phyloP scores from a whole-genome alignment of 2,329 filamentous ascomycete genomes.

The Fonsecaea multimorphosa region DNA sequence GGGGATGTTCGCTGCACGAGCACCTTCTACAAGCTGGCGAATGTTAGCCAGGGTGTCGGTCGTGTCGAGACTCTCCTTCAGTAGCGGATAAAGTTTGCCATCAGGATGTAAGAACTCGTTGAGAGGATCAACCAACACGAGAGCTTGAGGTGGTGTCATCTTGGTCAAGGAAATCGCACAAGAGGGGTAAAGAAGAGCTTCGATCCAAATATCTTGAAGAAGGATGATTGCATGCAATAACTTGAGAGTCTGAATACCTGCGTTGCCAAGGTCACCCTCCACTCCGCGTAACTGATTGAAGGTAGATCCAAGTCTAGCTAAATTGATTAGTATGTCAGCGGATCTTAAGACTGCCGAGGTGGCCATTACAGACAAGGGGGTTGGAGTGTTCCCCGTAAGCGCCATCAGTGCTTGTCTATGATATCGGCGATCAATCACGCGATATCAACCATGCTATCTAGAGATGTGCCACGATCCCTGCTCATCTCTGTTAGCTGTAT shows the following conservation, averaged over 20 bases:
- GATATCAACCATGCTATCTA: background rate
- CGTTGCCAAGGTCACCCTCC: background rate
- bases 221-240: background rate
- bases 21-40: constrained; percentile 38
- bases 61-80: constrained; percentile 21
- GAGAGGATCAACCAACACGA: constrained; percentile 40
- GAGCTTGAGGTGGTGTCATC: constrained; percentile 20
- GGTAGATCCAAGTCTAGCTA: no score
- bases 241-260: background rate
- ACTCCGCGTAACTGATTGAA: background rate
- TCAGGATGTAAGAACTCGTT: constrained; percentile 40
- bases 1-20: constrained; percentile 40
- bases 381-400: background rate
- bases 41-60: constrained; percentile 41
- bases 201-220: background rate
- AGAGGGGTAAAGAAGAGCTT: no score
- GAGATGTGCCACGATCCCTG: no score
- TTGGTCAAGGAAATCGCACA: background rate
- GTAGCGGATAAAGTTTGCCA: constrained; percentile 31
- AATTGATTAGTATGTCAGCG: constrained; percentile 1
- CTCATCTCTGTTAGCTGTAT: no score
- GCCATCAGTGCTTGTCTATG: background rate
- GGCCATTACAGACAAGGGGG: background rate
- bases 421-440: background rate
- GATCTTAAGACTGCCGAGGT: background rate